Conservation (phyloP, 495 filamentous ascomycete species). For the Aspergillus affinis region DNA sequence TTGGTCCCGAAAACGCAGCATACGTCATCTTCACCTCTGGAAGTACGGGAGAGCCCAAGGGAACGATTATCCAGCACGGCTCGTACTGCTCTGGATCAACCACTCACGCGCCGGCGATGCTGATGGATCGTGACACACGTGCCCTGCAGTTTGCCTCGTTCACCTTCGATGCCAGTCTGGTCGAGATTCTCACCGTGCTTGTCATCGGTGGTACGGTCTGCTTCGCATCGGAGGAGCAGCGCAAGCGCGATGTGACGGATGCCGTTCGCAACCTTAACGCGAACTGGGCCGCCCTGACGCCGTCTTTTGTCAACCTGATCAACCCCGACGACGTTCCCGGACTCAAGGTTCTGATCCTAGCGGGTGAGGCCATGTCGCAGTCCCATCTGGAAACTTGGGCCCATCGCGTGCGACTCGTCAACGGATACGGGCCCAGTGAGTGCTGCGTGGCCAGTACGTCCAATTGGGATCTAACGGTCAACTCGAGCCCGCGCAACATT, state of each 20-base stretch:
- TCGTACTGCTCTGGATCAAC: slow-evolving; percentile 1
- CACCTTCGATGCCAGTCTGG: slow-evolving; percentile 57
- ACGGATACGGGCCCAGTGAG: slow-evolving; percentile 46
- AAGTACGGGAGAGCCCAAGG: slow-evolving; percentile 36
- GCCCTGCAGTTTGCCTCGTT: slow-evolving; percentile 63
- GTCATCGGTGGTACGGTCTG: slow-evolving; percentile 54
- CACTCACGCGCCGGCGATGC: slow-evolving; percentile 38
- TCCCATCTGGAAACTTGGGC: slow-evolving; percentile 23
- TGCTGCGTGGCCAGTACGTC: slow-evolving; percentile 33
- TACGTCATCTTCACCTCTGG: slow-evolving; percentile 32
- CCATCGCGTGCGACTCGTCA: slow-evolving; percentile 28
- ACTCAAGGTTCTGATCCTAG: slow-evolving; percentile 35
- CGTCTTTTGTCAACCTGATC: slow-evolving; percentile 37
- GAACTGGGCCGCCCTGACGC: slow-evolving; percentile 38
- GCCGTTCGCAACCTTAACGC: slow-evolving; percentile 33
- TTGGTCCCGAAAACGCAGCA: slow-evolving; percentile 7
- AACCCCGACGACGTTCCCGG: slow-evolving; percentile 35
- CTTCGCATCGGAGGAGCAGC: slow-evolving; percentile 48
- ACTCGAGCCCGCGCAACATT: slow-evolving; percentile 14
- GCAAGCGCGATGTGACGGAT: slow-evolving; percentile 29
- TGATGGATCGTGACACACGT: slow-evolving; percentile 42
- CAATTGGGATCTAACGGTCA: slow-evolving; percentile 10
- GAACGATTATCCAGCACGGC: slow-evolving; percentile 38
- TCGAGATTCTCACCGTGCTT: slow-evolving; percentile 58
- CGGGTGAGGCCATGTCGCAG: slow-evolving; percentile 44